Evolutionary conservation across 768 basidiomycete genomes (phyloP).

Genomic region (Lactarius deliciosus): DNA sequence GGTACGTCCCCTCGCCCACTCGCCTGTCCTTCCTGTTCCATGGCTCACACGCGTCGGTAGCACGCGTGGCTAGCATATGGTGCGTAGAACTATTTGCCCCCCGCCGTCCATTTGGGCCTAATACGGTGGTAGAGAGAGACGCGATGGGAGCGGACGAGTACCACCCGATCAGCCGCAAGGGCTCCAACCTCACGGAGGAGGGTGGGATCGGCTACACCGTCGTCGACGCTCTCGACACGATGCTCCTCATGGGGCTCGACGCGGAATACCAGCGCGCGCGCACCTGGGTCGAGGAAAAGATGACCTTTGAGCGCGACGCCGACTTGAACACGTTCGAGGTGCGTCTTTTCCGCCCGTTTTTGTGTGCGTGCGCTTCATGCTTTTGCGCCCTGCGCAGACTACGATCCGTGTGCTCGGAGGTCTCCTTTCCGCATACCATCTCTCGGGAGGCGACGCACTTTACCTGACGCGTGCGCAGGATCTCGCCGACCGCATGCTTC

Average conservation of each 20-base stretch:
- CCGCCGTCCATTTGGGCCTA: conserved; percentile 18
- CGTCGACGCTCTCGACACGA: conserved; percentile 82
- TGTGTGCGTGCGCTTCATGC: background rate
- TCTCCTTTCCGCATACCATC: conserved; percentile 79
- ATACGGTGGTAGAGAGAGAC: conserved; percentile 60
- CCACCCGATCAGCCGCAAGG: conserved; percentile 73
- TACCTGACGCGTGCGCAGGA: conserved; percentile 79
- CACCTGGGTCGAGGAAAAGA: conserved; percentile 66
- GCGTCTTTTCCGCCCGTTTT: conserved; percentile 30
- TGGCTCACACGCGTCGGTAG: conserved; percentile 42
- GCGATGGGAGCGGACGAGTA: conserved; percentile 94
- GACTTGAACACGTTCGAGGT: conserved; percentile 92
- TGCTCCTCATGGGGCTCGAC: conserved; percentile 80
- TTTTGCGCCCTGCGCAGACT: conserved; percentile 50
- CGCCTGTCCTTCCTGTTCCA: background rate
- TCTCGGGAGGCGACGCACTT: conserved; percentile 64
- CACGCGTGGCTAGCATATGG: conserved; percentile 88
- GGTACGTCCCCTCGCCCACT: conserved; percentile 42
- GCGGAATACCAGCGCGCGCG: conserved; percentile 78
- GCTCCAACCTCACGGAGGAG: conserved; percentile 73
- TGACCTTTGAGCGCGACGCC: conserved; percentile 77
- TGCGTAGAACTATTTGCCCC: conserved; percentile 36
- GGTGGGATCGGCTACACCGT: conserved; percentile 89
- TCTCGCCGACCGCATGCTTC: conserved; percentile 81
- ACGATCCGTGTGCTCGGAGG: conserved; percentile 93